Conservation (phyloP, 108 stramenopile species). For the Craspedostauros australis region DNA sequence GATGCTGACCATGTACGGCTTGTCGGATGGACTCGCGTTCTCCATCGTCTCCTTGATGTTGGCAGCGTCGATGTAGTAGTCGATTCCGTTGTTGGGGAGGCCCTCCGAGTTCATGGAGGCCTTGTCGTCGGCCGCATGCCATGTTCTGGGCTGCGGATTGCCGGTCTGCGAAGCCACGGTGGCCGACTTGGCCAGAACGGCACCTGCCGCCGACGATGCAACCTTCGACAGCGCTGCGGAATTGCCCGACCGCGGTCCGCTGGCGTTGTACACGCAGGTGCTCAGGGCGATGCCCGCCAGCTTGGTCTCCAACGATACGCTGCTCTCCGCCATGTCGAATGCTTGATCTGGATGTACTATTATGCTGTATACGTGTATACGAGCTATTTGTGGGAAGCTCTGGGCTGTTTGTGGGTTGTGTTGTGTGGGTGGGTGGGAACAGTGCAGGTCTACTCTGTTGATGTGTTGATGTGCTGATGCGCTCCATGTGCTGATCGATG, state of each 20-base stretch:
- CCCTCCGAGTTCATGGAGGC: conserved; percentile 88
- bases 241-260: conserved; percentile 80
- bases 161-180: conserved; percentile 67
- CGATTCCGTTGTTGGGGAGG: conserved; percentile 87
- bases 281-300: conserved; percentile 61
- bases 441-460: too few relatives aligned
- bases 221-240: conserved; percentile 84
- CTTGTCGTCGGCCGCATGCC: conserved; percentile 28
- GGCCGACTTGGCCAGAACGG: conserved; percentile 80
- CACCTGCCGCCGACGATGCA: conserved; percentile 53
- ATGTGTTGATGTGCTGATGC: too few relatives aligned
- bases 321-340: too few relatives aligned
- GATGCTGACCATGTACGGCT: conserved; percentile 88
- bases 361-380: too few relatives aligned
- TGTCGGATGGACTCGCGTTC: conserved; percentile 18
- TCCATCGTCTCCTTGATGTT: conserved; percentile 70
- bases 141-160: conserved; percentile 73
- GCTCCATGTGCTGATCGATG: too few relatives aligned
- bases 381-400: too few relatives aligned
- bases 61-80: conserved; percentile 70
- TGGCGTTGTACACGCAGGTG: conserved; percentile 87
- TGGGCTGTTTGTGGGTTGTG: too few relatives aligned
- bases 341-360: too few relatives aligned
- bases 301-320: conserved; percentile 45
- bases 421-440: too few relatives aligned